Evolutionary conservation across 345 rosid species (phyloP).

Genomic region (Citrus maxima): DNA sequence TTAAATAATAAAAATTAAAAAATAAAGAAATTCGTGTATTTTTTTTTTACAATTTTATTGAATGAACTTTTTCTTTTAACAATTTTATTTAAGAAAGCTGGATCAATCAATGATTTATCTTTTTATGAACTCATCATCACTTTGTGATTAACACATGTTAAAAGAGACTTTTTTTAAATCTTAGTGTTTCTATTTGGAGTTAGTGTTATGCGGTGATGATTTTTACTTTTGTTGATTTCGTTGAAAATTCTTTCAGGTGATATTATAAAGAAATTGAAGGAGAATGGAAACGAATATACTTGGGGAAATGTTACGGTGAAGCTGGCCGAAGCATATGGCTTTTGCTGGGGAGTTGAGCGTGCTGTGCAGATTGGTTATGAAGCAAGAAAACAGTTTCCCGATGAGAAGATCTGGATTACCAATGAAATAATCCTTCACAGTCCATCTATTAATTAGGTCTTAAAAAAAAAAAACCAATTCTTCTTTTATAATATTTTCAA

Average conservation of each 20-base stretch:
- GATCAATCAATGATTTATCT: neutral
- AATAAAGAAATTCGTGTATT: neutral
- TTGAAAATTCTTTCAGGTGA: slow-evolving; percentile 49
- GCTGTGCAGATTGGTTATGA: slow-evolving; percentile 99
- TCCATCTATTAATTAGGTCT: slow-evolving; percentile 89
- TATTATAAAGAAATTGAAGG: slow-evolving; percentile 71
- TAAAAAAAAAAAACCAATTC: neutral
- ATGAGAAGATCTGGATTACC: slow-evolving; percentile 83
- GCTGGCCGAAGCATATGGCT: slow-evolving; percentile 82
- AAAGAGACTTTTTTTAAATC: neutral
- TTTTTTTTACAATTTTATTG: neutral
- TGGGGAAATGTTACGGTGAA: slow-evolving; percentile 91
- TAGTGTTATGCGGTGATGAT: neutral
- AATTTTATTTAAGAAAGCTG: neutral
- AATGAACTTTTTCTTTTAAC: no score
- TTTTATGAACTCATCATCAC: no score
- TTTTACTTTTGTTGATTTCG: neutral
- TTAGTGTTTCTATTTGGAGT: neutral
- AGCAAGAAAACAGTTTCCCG: slow-evolving; percentile 80
- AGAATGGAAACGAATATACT: slow-evolving; percentile 61
- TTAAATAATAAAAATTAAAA: neutral
- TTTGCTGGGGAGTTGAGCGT: slow-evolving; percentile 95
- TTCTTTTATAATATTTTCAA: neutral
- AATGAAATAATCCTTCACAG: slow-evolving; percentile 83
- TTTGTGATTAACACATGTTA: neutral